Evolutionary conservation across 192 early-diverging fungal genomes (phyloP).

Genomic region (Linnemannia zychae): DNA sequence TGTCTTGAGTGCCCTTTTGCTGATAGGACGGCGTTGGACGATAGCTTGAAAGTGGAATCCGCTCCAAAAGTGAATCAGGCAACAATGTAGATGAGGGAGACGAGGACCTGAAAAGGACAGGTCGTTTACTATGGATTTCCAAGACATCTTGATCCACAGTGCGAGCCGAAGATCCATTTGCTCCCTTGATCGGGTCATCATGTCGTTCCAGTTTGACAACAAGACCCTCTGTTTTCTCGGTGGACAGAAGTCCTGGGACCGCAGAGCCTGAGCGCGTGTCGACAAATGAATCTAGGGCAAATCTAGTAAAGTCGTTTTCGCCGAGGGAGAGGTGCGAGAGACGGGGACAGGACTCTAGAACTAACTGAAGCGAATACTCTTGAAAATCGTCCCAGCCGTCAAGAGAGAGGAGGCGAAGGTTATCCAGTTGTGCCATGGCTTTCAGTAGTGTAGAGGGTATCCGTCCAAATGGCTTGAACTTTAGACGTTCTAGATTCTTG

Average conservation of each 20-base stretch:
- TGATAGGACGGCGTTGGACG: neutral
- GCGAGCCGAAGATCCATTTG: neutral
- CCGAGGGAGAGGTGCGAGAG: slow-evolving; percentile 39
- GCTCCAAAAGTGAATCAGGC: neutral
- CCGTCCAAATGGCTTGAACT: slow-evolving; percentile 25
- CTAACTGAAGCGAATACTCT: slow-evolving; percentile 35
- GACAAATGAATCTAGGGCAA: slow-evolving; percentile 21
- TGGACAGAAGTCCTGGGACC: neutral
- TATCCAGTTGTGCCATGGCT: slow-evolving; percentile 17
- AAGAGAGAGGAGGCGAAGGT: slow-evolving; percentile 30
- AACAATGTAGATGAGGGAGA: neutral
- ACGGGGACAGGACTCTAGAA: slow-evolving; percentile 21
- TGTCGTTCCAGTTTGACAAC: slow-evolving; percentile 18
- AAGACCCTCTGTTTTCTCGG: neutral
- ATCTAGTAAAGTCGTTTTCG: slow-evolving; percentile 48
- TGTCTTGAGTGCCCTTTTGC: neutral
- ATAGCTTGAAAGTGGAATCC: too few species aligned
- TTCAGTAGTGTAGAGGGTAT: slow-evolving; percentile 18
- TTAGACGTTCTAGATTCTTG: slow-evolving; percentile 19
- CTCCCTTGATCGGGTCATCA: slow-evolving; percentile 48
- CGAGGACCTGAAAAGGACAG: slow-evolving; percentile 5
- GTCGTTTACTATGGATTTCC: slow-evolving; percentile 25
- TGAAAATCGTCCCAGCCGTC: slow-evolving; percentile 51
- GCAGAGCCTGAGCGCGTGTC: neutral
- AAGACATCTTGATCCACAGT: slow-evolving; percentile 9